These are phyloP conservation scores for Rubia balearica DNA, from an alignment of 305 asterid species.

Conservation along the genomic window DNA sequence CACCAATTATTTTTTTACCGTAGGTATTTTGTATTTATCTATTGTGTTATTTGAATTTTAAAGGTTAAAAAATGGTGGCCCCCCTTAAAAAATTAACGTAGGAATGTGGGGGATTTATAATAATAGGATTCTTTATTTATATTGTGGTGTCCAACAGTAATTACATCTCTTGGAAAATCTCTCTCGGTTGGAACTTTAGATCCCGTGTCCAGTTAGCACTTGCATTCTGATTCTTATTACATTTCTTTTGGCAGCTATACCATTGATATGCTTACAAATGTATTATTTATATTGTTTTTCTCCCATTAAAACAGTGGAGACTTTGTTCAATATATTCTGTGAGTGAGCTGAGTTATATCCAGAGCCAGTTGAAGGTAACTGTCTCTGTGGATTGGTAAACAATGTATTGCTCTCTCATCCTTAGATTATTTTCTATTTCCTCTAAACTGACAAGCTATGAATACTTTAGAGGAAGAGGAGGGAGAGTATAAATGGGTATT, in stretches of 20 bases:
- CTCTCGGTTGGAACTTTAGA: no score
- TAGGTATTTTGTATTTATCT: no score
- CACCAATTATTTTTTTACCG: no score
- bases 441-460: constrained; percentile 3
- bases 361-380: constrained; percentile 59
- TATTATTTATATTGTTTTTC: background rate
- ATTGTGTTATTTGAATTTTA: no score
- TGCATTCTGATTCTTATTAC: no score
- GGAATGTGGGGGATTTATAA: no score
- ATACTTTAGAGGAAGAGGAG: constrained; percentile 46
- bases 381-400: constrained; percentile 11
- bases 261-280: background rate
- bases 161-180: no score
- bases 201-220: no score
- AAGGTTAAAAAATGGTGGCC: no score
- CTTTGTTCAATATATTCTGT: constrained; percentile 64
- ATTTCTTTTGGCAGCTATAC: background rate
- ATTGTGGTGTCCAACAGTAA: no score
- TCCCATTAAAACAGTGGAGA: constrained; percentile 49
- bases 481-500: constrained; percentile 72
- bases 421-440: constrained; percentile 6
- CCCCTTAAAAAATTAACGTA: no score
- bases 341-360: constrained; percentile 98
- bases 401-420: background rate
- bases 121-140: no score